Evolutionary conservation across 176 grass and related monocot species (phyloP), one percentile per base, ranked within the genome.

Genomic region (Typha latifolia): DNA sequence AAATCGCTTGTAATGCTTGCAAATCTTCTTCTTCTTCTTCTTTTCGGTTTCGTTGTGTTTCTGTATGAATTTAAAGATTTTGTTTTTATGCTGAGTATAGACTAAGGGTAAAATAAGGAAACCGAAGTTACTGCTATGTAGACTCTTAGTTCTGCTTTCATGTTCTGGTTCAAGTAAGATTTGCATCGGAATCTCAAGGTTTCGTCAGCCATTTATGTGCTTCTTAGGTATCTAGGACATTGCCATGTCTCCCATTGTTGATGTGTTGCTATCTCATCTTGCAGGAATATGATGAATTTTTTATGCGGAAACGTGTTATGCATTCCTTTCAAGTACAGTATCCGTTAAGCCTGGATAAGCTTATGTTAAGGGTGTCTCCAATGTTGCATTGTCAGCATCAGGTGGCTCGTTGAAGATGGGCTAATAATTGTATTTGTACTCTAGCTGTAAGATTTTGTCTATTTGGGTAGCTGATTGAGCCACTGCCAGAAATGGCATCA

Each of bases 401-500:
- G 69, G 62, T 74, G 47, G 4, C 64, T 73, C 69, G 50, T 55
- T 18, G 69, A 65, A 52, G 4, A 77, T 52, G 51, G 69, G 48
- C 48, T 83, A 79, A 72, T 51, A 68, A 69, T 47, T 66, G 22
- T 29, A 29, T 43, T 52, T 55, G 2, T 22, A 67, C 19, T 64
- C 50, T 79, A 11, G 12, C 67, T 72, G 50, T 66, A 83, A 69
- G 75, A 74, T 72, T 29, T 43, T 29, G 31, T 66, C 61, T 66
- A 49, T 55, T 80, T 69, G 50, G 37, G 66, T 76, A 64, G 24
- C 12, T 47, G 14, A 34, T 64, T 57, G 1, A 67, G 49, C 49
- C 43, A 49, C 24, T 7, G 12, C 18, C 21, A 9, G 64, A 73
- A 62, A 93, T 87, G 86, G 86, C 72, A 51, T 75, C 83, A 15